Evolutionary conservation across 306 rosid genomes (phyloP), one percentile per base, ranked within the genome.

Genomic region (Abrus precatorius): DNA sequence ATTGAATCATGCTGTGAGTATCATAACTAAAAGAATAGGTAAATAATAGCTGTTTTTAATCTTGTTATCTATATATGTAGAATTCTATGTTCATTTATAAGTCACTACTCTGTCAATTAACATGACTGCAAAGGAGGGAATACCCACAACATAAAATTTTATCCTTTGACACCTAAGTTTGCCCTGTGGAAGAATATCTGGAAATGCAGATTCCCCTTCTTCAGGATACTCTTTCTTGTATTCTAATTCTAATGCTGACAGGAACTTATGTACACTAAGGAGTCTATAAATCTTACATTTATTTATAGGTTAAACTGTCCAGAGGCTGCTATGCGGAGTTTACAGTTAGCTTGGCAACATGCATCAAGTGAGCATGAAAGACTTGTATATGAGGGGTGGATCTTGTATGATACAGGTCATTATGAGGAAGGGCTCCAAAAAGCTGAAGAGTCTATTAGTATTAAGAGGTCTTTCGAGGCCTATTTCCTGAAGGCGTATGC

Each of bases 371-470:
- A 92, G 65, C 93, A 94, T 47, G 98, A 94, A 86, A 84, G 83
- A 74, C 88, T 94, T 65, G 97, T 94, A 74, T 94, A 94, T 44
- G 97, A 94, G 84, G 98, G 98, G 38, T 94, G 98, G 97, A 92
- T 94, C 77, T 85, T 94, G 83, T 94, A 94, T 12, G 98, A 94
- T 81, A 90, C 98, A 3, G 98, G 98, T 66, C 97, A 92, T 72
- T 92, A 91, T 63, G 92, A 89, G 84, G 97, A 94, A 83, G 98
- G 98, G 85, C 96, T 94, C 66, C 87, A 27, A 71, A 94, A 94
- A 74, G 98, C 97, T 3, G 96, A 90, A 89, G 98, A 94, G 77
- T 94, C 98, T 75, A 89, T 94, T 82, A 55, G 84, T 71, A 92
- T 90, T 80, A 89, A 87, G 89, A 81, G 97, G 86, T 92, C 98